A percentile compares a stretch with the other conserved stretches of the same genome.
Conservation (phyloP, 495 filamentous ascomycete species). For the Trichocladium antarcticum region DNA sequence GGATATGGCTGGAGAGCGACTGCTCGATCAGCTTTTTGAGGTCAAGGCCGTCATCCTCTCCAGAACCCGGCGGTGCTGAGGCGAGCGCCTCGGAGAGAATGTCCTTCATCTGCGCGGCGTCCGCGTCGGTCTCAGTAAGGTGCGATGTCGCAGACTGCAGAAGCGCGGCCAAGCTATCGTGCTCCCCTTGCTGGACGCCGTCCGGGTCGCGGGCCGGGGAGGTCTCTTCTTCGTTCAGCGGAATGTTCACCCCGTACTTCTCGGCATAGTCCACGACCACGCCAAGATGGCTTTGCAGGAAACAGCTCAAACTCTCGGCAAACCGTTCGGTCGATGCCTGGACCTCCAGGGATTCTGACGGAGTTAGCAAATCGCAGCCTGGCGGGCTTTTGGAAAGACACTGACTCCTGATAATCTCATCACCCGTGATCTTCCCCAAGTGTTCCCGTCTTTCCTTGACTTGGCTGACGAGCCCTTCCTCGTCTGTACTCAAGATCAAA, state of each 20-base stretch:
- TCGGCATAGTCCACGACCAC: conserved; percentile 44
- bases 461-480: conserved; percentile 61
- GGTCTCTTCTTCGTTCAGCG: conserved; percentile 23
- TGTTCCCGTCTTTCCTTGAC: conserved; percentile 54
- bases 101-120: conserved; percentile 4
- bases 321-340: conserved; percentile 78
- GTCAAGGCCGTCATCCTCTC: conserved; percentile 7
- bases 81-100: background rate
- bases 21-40: conserved; percentile 22
- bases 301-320: conserved; percentile 57
- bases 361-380: conserved; percentile 18
- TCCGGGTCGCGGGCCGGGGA: conserved; percentile 10
- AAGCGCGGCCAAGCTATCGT: conserved; percentile 26
- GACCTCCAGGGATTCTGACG: conserved; percentile 47
- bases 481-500: conserved; percentile 53
- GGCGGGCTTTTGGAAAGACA: background rate
- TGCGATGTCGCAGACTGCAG: conserved; percentile 19
- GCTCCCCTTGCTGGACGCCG: conserved; percentile 16
- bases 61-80: background rate
- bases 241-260: conserved; percentile 31
- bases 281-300: conserved; percentile 65
- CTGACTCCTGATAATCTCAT: conserved; percentile 42
- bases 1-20: conserved; percentile 10
- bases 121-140: background rate
- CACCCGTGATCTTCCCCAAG: conserved; percentile 49